Evolutionary conservation across 1,284 basidiomycete species (phyloP), one percentile per base, ranked within the genome.

Genomic region (Ganoderma lucidum): DNA sequence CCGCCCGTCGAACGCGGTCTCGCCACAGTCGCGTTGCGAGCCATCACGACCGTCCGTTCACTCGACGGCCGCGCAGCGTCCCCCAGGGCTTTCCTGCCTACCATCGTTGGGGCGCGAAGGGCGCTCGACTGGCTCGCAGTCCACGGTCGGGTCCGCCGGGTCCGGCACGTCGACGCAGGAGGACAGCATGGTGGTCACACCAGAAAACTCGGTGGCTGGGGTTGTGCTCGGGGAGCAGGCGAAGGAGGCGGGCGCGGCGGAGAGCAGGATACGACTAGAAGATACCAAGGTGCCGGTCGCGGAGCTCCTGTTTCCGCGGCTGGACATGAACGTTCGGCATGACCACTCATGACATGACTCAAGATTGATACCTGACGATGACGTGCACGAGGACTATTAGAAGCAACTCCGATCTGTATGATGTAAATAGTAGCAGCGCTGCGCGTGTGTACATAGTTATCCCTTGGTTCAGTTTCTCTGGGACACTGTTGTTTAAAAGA

Each of bases 161-260:
- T 67, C 65, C 42, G 15, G 8, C 19, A 51, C 28, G 41, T 67
- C 66, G 6, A 58, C 66, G 5, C 56, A 53, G 23, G 62, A 62
- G 23, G 48, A 62, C 44, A 67, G 66, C 41, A 39, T 67, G 62
- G 45, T 67, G 28, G 62, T 63, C 14, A 67, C 66, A 0, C 66
- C 66, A 8, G 66, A 63, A 42, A 30, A 55, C 15, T 63, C 66
- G 6, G 55, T 39, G 8, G 44, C 41, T 15, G 39, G 65, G n/a
- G 42, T 48, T 8, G 60, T 23, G 41, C 10, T 59, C 12, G 44
- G 30, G 15, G 48, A 60, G 19, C 28, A 66, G 35, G 48, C 39
- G 41, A 30, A 66, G 45, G 45, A 66, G n/a, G 65, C 15, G 41
- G 14, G 42, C 55, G 48, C 48, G 23, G 48, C 48, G 10, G 56